Conservation (phyloP, 331 rosid genomes). For the Rosa hybrid region DNA sequence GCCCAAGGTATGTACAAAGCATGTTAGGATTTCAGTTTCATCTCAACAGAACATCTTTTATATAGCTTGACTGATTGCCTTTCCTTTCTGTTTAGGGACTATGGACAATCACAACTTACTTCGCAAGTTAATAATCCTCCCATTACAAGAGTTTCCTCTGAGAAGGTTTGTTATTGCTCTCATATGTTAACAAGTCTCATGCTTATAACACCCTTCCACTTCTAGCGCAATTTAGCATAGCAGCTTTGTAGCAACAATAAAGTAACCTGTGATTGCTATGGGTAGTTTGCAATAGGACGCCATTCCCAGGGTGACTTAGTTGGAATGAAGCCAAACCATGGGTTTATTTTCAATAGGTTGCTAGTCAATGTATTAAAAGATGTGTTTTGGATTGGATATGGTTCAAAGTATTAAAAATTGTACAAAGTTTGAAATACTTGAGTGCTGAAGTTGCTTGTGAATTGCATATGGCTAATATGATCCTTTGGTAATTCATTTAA, state of each 20-base stretch:
- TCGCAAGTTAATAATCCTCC: constrained; percentile 33
- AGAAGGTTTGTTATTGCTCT: constrained; percentile 59
- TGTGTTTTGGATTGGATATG: background rate
- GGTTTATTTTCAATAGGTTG: background rate
- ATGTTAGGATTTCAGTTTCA: constrained; percentile 9
- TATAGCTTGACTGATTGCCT: constrained; percentile 5
- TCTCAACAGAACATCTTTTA: constrained; percentile 1
- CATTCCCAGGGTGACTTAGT: background rate
- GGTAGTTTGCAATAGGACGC: background rate
- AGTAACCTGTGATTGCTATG: background rate
- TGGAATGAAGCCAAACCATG: background rate
- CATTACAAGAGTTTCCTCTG: constrained; percentile 54
- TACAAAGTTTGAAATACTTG: background rate
- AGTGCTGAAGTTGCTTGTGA: constrained; percentile 11
- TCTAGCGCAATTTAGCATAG: background rate
- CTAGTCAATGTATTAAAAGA: background rate
- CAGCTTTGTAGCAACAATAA: background rate
- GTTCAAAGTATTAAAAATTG: background rate
- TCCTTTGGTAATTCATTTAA: constrained; percentile 29
- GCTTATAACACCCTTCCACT: background rate
- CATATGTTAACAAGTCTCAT: background rate
- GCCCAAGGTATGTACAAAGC: constrained; percentile 33
- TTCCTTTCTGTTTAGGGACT: constrained; percentile 35
- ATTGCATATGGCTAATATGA: constrained; percentile 17
- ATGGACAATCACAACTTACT: constrained; percentile 27